These are phyloP conservation scores for Fragaria vesca DNA, from an alignment of 306 rosid genomes.

Conservation along the genomic window DNA sequence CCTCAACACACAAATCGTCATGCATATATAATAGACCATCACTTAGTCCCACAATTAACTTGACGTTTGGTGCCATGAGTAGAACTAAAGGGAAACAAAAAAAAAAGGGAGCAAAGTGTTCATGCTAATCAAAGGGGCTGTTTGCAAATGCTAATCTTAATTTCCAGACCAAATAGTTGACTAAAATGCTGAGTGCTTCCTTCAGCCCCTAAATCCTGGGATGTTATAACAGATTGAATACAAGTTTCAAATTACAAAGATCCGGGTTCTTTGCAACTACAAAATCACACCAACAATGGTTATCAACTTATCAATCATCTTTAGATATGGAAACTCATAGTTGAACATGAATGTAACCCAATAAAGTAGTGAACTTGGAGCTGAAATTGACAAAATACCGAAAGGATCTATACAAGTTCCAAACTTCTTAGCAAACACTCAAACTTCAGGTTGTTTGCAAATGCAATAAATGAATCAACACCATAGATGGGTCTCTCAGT, in stretches of 20 bases:
- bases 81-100: background rate
- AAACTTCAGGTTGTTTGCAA: background rate
- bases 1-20: slow-evolving; percentile 2
- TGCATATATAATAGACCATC: background rate
- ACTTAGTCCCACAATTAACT: background rate
- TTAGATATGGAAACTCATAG: background rate
- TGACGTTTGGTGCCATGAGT: background rate
- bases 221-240: background rate
- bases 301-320: background rate
- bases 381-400: background rate
- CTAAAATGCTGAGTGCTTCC: background rate
- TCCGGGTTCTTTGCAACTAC: background rate
- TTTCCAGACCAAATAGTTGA: background rate
- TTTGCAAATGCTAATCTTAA: background rate
- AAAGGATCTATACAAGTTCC: background rate
- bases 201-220: background rate
- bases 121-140: background rate
- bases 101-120: background rate
- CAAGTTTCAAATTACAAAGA: background rate
- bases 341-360: background rate
- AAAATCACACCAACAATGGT: background rate
- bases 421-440: background rate
- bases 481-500: background rate
- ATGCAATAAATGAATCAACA: background rate
- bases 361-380: background rate